Conservation (phyloP, 805 yeast species). For the Candida nonsorbophila region DNA sequence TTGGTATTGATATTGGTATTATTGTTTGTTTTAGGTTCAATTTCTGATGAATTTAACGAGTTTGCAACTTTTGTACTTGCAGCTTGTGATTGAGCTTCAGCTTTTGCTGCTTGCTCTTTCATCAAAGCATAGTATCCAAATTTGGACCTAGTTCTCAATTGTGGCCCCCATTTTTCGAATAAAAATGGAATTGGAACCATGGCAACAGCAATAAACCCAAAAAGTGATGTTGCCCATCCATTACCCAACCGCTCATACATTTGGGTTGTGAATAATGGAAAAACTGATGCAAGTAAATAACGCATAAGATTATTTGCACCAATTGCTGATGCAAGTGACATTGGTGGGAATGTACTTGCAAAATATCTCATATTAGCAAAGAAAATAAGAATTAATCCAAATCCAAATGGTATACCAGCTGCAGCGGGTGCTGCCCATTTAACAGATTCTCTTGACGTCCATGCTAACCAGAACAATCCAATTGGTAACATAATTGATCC, state of each 20-base stretch:
- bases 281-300: constrained; percentile 68
- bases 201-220: constrained; percentile 61
- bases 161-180: constrained; percentile 54
- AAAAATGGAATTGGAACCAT: constrained; percentile 74
- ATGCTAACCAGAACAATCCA: constrained; percentile 74
- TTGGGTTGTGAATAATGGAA: constrained; percentile 83
- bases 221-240: constrained; percentile 75
- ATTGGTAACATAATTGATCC: constrained; percentile 67
- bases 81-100: too few relatives aligned
- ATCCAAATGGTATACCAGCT: constrained; percentile 77
- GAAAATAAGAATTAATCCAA: constrained; percentile 66
- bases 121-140: constrained; percentile 54
- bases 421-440: constrained; percentile 77
- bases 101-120: constrained; percentile 1
- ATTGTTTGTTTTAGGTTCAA: too few relatives aligned
- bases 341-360: constrained; percentile 67
- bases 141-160: constrained; percentile 49
- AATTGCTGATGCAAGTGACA: constrained; percentile 76
- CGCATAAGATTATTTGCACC: constrained; percentile 84
- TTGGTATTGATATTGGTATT: too few relatives aligned
- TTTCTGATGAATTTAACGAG: too few relatives aligned
- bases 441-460: constrained; percentile 58
- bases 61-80: too few relatives aligned
- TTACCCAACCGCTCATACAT: constrained; percentile 69
- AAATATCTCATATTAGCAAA: constrained; percentile 66